phyloP scores from a whole-genome alignment of 495 filamentous ascomycete species.

The Penicillium bialowiezense region DNA sequence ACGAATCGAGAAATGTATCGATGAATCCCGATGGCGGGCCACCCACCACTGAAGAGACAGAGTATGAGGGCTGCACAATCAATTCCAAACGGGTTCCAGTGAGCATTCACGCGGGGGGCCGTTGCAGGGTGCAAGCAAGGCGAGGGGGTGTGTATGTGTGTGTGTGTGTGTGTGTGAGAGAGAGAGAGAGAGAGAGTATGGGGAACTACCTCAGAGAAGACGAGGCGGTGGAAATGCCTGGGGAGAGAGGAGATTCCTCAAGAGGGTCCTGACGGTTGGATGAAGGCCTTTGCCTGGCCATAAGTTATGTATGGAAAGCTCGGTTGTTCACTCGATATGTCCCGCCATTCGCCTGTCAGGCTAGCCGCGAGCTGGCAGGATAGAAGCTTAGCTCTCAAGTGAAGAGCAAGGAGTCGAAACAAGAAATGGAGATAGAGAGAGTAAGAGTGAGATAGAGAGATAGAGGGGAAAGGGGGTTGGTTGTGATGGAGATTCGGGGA shows the following conservation, averaged over 20 bases:
- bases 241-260: conserved; percentile 44
- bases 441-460: conserved; percentile 8
- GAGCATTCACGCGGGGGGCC: not conserved
- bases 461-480: conserved; percentile 22
- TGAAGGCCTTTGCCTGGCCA: conserved; percentile 50
- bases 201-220: conserved; percentile 47
- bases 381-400: conserved; percentile 7
- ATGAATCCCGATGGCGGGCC: not conserved
- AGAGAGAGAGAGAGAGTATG: conserved; percentile 16
- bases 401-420: not conserved
- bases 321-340: conserved; percentile 37
- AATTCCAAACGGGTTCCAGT: not conserved
- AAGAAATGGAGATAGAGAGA: conserved; percentile 3
- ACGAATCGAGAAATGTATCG: conserved; percentile 1
- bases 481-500: conserved; percentile 35
- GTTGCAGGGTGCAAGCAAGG: no score
- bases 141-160: no score
- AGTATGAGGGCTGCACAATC: not conserved
- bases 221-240: conserved; percentile 40
- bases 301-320: conserved; percentile 45
- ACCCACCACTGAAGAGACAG: not conserved
- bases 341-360: conserved; percentile 45
- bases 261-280: conserved; percentile 49
- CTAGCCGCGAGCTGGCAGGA: conserved; percentile 21
- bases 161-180: conserved; percentile 1